These are phyloP conservation scores for Macaranga tanarius DNA, from an alignment of 441 rosid species.

Conservation along the genomic window DNA sequence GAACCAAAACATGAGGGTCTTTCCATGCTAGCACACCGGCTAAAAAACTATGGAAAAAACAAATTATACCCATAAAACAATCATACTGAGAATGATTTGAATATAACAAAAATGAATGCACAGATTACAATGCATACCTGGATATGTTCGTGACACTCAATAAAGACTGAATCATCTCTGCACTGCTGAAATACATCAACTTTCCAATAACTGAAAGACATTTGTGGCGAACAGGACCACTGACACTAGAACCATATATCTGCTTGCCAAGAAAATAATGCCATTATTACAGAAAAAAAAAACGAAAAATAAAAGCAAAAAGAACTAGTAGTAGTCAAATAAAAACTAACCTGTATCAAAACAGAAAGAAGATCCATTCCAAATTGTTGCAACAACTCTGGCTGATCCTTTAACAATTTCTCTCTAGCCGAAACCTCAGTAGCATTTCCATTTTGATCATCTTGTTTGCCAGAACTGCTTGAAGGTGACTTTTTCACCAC, in stretches of 20 bases:
- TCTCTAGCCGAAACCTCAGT: constrained; percentile 76
- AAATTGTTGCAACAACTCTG: constrained; percentile 93
- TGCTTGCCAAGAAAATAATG: constrained; percentile 39
- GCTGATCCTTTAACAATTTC: constrained; percentile 83
- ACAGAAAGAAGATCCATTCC: constrained; percentile 99
- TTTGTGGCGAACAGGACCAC: constrained; percentile 92
- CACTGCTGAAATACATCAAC: constrained; percentile 88
- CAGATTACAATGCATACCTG: constrained; percentile 49
- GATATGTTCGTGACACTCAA: constrained; percentile 86
- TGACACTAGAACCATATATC: constrained; percentile 99
- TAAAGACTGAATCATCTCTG: constrained; percentile 92
- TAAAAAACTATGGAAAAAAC: constrained; percentile 59
- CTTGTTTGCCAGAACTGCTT: constrained; percentile 68
- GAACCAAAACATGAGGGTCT: constrained; percentile 97
- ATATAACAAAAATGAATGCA: constrained; percentile 17
- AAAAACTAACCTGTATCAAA: constrained; percentile 71
- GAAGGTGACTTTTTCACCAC: constrained; percentile 62
- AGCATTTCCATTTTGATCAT: constrained; percentile 52
- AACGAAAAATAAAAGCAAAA: background rate
- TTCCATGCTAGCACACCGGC: constrained; percentile 99
- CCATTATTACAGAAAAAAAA: constrained; percentile 20
- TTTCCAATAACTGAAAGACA: constrained; percentile 97
- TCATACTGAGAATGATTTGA: background rate
- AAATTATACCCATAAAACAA: constrained; percentile 25
- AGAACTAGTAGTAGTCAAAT: background rate